Conservation (phyloP, 1,139 yeast genomes). For the Pneumocystis canis region DNA sequence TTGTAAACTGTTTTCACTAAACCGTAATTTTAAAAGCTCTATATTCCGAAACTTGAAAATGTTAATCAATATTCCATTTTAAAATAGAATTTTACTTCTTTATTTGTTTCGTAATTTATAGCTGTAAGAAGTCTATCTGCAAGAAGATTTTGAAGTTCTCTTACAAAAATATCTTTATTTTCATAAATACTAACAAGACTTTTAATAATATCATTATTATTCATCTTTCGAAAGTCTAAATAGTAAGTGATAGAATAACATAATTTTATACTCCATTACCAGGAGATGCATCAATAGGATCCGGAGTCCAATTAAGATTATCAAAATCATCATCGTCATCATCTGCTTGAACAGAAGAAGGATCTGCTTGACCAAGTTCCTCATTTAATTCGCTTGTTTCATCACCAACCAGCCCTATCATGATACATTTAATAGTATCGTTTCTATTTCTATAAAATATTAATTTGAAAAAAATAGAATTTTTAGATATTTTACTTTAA, state of each 20-base stretch:
- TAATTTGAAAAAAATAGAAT: not conserved
- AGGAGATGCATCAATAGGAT: slow-evolving; percentile 83
- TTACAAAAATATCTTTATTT: slow-evolving; percentile 55
- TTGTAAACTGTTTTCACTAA: slow-evolving; percentile 51
- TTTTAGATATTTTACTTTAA: slow-evolving; percentile 27
- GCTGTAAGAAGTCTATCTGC: slow-evolving; percentile 44
- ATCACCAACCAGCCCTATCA: slow-evolving; percentile 54
- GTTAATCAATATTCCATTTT: slow-evolving; percentile 16
- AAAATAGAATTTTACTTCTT: slow-evolving; percentile 14
- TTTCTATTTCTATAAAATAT: slow-evolving; percentile 33
- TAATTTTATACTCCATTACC: slow-evolving; percentile 34
- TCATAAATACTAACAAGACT: slow-evolving; percentile 65
- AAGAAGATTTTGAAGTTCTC: slow-evolving; percentile 54
- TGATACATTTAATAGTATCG: slow-evolving; percentile 58
- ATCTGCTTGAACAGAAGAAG: slow-evolving; percentile 4
- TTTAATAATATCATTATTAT: slow-evolving; percentile 51
- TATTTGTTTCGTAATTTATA: slow-evolving; percentile 32
- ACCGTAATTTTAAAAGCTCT: slow-evolving; percentile 44
- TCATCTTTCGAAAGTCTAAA: slow-evolving; percentile 28
- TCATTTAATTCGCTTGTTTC: slow-evolving; percentile 31
- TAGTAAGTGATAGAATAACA: slow-evolving; percentile 18
- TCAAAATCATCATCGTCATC: slow-evolving; percentile 7
- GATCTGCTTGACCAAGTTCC: slow-evolving; percentile 32
- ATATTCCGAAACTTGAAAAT: slow-evolving; percentile 25
- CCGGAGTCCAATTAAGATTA: slow-evolving; percentile 66